phyloP scores from a whole-genome alignment of 768 basidiomycete species.

The Artomyces pyxidatus region DNA sequence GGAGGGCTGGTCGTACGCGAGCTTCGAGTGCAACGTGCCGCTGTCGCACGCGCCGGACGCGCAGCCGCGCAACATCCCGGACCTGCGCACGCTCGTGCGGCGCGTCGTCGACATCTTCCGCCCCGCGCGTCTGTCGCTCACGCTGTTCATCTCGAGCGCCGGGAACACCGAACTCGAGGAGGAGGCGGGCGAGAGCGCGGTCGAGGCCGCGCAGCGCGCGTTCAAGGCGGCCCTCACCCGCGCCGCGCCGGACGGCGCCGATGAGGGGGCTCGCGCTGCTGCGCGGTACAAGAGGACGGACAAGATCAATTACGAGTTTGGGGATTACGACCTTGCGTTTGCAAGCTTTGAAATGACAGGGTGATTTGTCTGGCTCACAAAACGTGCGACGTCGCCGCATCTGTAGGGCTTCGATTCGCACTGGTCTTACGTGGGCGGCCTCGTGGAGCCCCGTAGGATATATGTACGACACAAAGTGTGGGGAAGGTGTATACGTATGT shows the following conservation, averaged over 20 bases:
- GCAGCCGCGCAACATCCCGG: slow-evolving; percentile 44
- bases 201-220: slow-evolving; percentile 67
- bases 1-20: slow-evolving; percentile 96
- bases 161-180: slow-evolving; percentile 35
- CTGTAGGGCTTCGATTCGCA: too few relatives aligned
- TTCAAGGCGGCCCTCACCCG: slow-evolving; percentile 56
- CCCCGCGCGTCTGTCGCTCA: slow-evolving; percentile 77
- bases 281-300: slow-evolving; percentile 73
- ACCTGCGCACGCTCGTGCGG: slow-evolving; percentile 72
- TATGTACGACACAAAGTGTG: too few relatives aligned
- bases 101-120: slow-evolving; percentile 92
- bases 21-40: slow-evolving; percentile 98
- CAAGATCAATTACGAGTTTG: slow-evolving; percentile 97
- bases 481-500: too few relatives aligned
- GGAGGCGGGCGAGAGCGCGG: slow-evolving; percentile 44
- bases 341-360: slow-evolving; percentile 66
- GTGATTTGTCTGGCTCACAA: too few relatives aligned
- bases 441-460: too few relatives aligned
- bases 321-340: slow-evolving; percentile 85
- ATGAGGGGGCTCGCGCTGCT: slow-evolving; percentile 4
- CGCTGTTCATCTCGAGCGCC: slow-evolving; percentile 79
- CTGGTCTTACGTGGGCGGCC: too few relatives aligned
- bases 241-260: slow-evolving; percentile 4
- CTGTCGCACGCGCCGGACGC: slow-evolving; percentile 34
- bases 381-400: too few relatives aligned